Evolutionary conservation across 2,329 filamentous ascomycete species (phyloP).

Genomic region (Botryotinia convoluta): DNA sequence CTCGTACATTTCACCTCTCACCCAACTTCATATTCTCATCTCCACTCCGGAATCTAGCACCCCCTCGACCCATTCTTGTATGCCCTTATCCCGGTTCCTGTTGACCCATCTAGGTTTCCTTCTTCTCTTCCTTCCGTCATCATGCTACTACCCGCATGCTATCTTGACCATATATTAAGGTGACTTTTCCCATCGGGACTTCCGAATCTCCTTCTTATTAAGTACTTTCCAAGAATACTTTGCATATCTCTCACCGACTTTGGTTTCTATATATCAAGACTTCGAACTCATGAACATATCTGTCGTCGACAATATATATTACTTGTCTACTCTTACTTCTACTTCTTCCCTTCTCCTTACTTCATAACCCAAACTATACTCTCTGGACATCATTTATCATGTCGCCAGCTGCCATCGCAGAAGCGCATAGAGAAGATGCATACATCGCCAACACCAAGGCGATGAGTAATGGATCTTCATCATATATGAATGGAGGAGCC

Average conservation of each 20-base stretch:
- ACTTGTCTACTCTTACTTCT: slow-evolving; percentile 5
- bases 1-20: slow-evolving; percentile 16
- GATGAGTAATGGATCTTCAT: neutral
- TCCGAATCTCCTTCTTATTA: slow-evolving; percentile 10
- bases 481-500: slow-evolving; percentile 10
- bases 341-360: neutral
- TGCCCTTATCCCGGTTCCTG: slow-evolving; percentile 11
- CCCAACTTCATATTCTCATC: slow-evolving; percentile 14
- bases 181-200: neutral
- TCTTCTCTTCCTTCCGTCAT: slow-evolving; percentile 16
- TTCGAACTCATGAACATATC: neutral
- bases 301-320: slow-evolving; percentile 1
- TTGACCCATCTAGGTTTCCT: slow-evolving; percentile 11
- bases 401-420: slow-evolving; percentile 20
- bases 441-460: neutral
- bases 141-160: slow-evolving; percentile 15
- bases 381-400: slow-evolving; percentile 9
- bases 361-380: neutral
- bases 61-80: slow-evolving; percentile 16
- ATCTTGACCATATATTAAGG: slow-evolving; percentile 15
- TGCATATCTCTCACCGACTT: slow-evolving; percentile 3
- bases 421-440: slow-evolving; percentile 3
- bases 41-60: slow-evolving; percentile 16
- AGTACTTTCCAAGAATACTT: neutral
- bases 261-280: slow-evolving; percentile 5